Evolutionary conservation across 805 yeast species (phyloP), one percentile per base, ranked within the genome.

Genomic region (Saccharomycopsis lassenensis): DNA sequence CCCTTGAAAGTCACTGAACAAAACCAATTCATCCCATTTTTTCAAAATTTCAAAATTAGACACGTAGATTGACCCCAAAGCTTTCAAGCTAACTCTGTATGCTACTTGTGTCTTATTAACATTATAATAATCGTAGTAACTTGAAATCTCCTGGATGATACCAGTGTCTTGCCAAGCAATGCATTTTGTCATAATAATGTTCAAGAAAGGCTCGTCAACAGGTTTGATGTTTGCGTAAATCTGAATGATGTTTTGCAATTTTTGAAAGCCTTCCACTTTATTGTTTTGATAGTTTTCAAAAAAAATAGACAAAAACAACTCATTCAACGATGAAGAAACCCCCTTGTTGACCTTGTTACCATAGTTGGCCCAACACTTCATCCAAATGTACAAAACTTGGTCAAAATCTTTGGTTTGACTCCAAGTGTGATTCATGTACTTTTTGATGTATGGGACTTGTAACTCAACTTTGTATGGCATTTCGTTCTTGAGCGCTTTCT

Each of bases 201-300:
- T 84, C 55, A 84, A 69, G 50, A 84, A 81, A n/a, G 83, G 77
- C 54, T 81, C 89, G 54, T 82, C 89, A 38, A 78, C 65, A 16
- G 69, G 62, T 49, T 72, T 73, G 43, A 74, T 61, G 31, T 63
- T 63, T 34, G 73, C 65, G 52, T 79, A 78, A 23, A 65, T 60
- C 12, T 64, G 54, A 40, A 81, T 72, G 35, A 80, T 53, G 33
- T 67, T 63, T 50, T 71, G 70, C 47, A 84, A 67, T 46, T 69
- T 65, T 35, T 51, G 52, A 48, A 76, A 69, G 4, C 85, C 79
- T 45, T 71, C 71, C 6, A 59, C 61, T 43, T 61, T 58, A 28
- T 70, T 66, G 42, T 63, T 61, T 5, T 72, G 73, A 54, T 63
- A 74, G 31, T 61, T 62, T 41, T 67, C 63, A 58, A 83, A 82